Evolutionary conservation across 2,329 filamentous ascomycete species (phyloP).

Genomic region (Westerdykella sp.): DNA sequence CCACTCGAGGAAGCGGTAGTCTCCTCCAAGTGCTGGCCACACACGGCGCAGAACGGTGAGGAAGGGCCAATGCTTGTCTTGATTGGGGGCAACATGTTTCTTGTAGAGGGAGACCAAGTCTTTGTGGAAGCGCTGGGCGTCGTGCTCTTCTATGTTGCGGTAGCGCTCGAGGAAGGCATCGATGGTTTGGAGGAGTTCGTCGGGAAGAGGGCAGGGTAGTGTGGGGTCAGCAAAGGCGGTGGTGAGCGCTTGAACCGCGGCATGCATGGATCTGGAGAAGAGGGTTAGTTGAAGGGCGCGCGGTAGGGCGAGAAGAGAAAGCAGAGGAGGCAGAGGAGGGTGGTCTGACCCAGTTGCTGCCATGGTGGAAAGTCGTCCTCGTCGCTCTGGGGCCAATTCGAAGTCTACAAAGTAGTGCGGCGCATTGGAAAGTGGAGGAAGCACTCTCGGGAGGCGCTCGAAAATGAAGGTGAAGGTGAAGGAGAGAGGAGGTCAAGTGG

Average conservation of each 20-base stretch:
- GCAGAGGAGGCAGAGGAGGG: too few species aligned
- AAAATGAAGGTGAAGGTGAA: too few species aligned
- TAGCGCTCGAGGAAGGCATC: slow-evolving; percentile 63
- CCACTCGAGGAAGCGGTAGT: slow-evolving; percentile 62
- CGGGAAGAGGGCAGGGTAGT: slow-evolving; percentile 54
- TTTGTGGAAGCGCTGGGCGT: slow-evolving; percentile 66
- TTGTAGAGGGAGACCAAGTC: slow-evolving; percentile 64
- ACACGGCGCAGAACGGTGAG: slow-evolving; percentile 60
- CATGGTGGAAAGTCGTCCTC: too few species aligned
- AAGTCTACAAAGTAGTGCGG: too few species aligned
- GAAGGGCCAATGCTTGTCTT: slow-evolving; percentile 59
- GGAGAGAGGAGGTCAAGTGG: too few species aligned
- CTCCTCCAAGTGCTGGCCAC: slow-evolving; percentile 57
- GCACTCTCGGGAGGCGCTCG: too few species aligned
- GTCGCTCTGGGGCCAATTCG: too few species aligned
- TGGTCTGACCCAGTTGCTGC: too few species aligned
- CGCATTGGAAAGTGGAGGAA: too few species aligned
- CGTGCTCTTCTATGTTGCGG: slow-evolving; percentile 59
- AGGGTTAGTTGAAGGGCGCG: not conserved
- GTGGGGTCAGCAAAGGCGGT: slow-evolving; percentile 39
- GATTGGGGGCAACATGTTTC: slow-evolving; percentile 53
- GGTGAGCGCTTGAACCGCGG: slow-evolving; percentile 44
- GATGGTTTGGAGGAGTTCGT: slow-evolving; percentile 57
- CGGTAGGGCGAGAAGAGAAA: slow-evolving; percentile 1
- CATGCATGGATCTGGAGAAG: slow-evolving; percentile 42